Conservation (phyloP, 129 eudicot genomes). For the Saussurea involucrata region DNA sequence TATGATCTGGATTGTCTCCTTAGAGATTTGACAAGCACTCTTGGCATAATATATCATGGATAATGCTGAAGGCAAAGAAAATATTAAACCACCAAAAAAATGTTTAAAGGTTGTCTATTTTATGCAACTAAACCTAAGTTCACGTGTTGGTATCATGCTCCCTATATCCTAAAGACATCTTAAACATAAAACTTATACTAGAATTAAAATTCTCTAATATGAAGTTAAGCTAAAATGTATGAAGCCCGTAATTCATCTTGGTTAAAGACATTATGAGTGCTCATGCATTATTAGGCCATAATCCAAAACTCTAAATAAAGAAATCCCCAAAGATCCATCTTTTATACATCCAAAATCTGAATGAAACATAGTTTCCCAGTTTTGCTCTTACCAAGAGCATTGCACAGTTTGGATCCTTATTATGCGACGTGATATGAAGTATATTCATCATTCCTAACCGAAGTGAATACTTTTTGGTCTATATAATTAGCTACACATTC, state of each 20-base stretch:
- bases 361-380: background rate
- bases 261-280: background rate
- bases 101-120: background rate
- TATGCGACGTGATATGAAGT: background rate
- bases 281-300: background rate
- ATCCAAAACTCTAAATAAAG: background rate
- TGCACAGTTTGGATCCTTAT: background rate
- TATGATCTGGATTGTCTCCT: constrained; percentile 7
- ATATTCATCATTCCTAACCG: background rate
- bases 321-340: background rate
- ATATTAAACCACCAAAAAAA: background rate
- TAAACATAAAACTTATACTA: background rate
- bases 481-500: background rate
- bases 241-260: background rate
- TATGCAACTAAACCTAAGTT: background rate
- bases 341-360: background rate
- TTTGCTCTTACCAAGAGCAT: background rate
- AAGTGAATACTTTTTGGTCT: background rate
- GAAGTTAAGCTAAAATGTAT: background rate
- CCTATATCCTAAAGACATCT: background rate
- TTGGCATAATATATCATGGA: constrained; percentile 5
- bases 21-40: background rate
- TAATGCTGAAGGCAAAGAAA: constrained; percentile 13
- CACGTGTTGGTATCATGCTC: background rate
- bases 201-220: background rate